These are phyloP conservation scores for Hyaloperonospora brassicae DNA, from an alignment of 352 stramenopile genomes.

Conservation along the genomic window DNA sequence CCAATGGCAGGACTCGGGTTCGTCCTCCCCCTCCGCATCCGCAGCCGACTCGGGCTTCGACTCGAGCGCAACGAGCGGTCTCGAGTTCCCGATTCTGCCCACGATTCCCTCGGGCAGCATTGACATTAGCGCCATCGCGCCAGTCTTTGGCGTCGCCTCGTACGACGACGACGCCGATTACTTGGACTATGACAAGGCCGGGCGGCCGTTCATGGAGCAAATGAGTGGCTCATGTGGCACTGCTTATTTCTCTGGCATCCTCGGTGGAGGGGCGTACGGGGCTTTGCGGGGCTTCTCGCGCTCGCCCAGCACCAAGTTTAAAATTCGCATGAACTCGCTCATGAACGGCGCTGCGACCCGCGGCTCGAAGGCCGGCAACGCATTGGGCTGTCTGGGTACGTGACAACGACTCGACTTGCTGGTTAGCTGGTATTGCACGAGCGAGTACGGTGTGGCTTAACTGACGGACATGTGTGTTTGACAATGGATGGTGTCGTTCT, in stretches of 20 bases:
- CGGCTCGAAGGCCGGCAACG: slow-evolving; percentile 80
- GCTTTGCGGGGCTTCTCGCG: slow-evolving; percentile 57
- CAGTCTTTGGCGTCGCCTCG: slow-evolving; percentile 74
- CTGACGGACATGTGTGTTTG: slow-evolving; percentile 11
- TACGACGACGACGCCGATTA: slow-evolving; percentile 81
- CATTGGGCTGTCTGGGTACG: slow-evolving; percentile 68
- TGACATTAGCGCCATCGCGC: slow-evolving; percentile 76
- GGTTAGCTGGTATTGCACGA: not conserved
- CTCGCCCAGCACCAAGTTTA: slow-evolving; percentile 80
- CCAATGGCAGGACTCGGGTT: slow-evolving; percentile 61
- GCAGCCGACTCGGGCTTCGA: slow-evolving; percentile 35
- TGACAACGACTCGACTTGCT: slow-evolving; percentile 1
- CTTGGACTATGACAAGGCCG: slow-evolving; percentile 78
- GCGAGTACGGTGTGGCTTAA: slow-evolving; percentile 2
- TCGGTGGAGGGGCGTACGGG: slow-evolving; percentile 65
- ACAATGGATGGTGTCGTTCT: no score
- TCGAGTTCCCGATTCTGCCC: slow-evolving; percentile 67
- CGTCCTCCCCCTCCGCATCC: slow-evolving; percentile 9
- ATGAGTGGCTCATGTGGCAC: slow-evolving; percentile 71
- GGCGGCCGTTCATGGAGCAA: slow-evolving; percentile 80
- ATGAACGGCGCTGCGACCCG: slow-evolving; percentile 77
- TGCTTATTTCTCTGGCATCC: slow-evolving; percentile 79
- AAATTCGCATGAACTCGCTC: slow-evolving; percentile 84
- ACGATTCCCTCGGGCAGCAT: slow-evolving; percentile 70
- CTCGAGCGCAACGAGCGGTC: slow-evolving; percentile 32